Conservation (phyloP, 768 basidiomycete genomes). For the Cyclocybe aegerita region DNA sequence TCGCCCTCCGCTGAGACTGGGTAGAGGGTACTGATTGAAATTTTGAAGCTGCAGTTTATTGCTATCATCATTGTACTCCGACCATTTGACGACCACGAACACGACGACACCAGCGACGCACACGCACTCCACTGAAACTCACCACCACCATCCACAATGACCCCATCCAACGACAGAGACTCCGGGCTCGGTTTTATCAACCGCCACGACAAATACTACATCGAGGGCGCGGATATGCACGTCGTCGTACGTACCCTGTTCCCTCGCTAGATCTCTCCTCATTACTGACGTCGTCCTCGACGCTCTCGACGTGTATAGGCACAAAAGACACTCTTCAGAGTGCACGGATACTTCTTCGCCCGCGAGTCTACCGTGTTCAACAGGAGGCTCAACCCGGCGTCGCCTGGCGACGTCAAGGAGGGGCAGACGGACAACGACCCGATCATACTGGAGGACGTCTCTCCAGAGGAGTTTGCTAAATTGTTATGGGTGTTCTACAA, state of each 20-base stretch:
- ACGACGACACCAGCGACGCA: too few species aligned
- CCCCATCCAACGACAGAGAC: background rate
- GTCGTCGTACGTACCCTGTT: slow-evolving; percentile 13
- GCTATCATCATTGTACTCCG: too few species aligned
- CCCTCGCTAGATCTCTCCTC: background rate
- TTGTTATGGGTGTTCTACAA: slow-evolving; percentile 50
- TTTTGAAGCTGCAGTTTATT: too few species aligned
- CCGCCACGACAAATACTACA: slow-evolving; percentile 16
- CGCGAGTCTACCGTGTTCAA: slow-evolving; percentile 50
- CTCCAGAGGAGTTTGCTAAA: slow-evolving; percentile 36
- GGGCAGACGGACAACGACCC: slow-evolving; percentile 42
- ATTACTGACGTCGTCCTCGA: background rate
- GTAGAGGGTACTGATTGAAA: too few species aligned
- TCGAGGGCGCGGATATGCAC: slow-evolving; percentile 22
- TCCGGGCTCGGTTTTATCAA: slow-evolving; percentile 3
- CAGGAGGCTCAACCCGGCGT: slow-evolving; percentile 29
- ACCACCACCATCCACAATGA: background rate
- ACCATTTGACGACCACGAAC: too few species aligned
- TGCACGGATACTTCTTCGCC: slow-evolving; percentile 54
- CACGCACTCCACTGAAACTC: too few species aligned
- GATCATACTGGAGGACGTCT: slow-evolving; percentile 42
- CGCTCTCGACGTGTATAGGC: background rate
- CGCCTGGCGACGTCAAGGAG: slow-evolving; percentile 26
- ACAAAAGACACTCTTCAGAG: slow-evolving; percentile 30
- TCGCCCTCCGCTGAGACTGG: too few species aligned